Percentiles rank a stretch among this genome's conserved stretches.
These are phyloP conservation scores for Asterochloris sp. DNA, from an alignment of 139 green algal species.

Conservation along the genomic window DNA sequence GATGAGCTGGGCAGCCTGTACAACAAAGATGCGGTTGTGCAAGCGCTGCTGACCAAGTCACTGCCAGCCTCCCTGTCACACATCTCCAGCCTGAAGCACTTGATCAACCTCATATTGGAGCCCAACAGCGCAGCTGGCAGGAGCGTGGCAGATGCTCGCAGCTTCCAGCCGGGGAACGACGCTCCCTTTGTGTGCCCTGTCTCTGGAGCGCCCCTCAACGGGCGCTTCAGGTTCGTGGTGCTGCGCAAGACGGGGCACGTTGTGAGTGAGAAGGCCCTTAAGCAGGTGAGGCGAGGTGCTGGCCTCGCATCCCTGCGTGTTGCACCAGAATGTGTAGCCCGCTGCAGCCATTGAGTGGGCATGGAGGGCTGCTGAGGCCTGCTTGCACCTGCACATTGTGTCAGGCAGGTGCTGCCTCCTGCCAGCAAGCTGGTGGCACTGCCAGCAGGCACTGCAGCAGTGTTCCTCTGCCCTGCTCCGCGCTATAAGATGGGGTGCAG, in stretches of 20 bases:
- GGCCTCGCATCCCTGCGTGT: too few species aligned
- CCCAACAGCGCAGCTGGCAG: constrained; percentile 4
- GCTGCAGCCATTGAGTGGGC: too few species aligned
- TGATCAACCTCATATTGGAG: constrained; percentile 64
- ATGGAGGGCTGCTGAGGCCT: too few species aligned
- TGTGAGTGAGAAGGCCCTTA: constrained; percentile 78
- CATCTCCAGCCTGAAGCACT: constrained; percentile 65
- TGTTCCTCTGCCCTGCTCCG: too few species aligned
- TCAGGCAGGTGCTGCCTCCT: too few species aligned
- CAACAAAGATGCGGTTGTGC: constrained; percentile 63
- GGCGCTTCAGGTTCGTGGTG: constrained; percentile 54
- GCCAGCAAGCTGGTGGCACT: too few species aligned
- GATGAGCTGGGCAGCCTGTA: constrained; percentile 77
- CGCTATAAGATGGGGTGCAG: too few species aligned
- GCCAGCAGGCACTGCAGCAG: too few species aligned
- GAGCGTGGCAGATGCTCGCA: background rate
- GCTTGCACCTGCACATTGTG: too few species aligned
- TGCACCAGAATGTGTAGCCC: too few species aligned
- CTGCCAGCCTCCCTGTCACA: constrained; percentile 60
- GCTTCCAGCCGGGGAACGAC: constrained; percentile 26
- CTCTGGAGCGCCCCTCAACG: constrained; percentile 61
- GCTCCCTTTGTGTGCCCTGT: constrained; percentile 70
- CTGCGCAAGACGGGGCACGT: constrained; percentile 53
- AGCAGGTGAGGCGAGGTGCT: constrained; percentile 41
- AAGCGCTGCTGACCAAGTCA: constrained; percentile 58